phyloP scores from a whole-genome alignment of 1,284 basidiomycete species.

The Microbotryum saponariae region DNA sequence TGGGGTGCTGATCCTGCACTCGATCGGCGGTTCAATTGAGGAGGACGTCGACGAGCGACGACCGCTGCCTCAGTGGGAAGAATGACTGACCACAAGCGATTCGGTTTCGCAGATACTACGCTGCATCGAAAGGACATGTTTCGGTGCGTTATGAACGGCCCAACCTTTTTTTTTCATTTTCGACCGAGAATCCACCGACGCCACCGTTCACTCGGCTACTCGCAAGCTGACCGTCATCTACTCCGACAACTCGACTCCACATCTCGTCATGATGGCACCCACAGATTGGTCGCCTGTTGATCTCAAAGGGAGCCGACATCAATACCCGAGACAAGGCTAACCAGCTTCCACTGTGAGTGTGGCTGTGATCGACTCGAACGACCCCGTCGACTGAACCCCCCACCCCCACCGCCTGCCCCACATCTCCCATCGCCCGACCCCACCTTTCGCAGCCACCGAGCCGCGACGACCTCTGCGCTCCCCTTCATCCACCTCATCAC shows the following conservation, averaged over 20 bases:
- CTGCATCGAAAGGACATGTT: slow-evolving; percentile 82
- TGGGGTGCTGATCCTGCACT: neutral
- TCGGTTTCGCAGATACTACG: slow-evolving; percentile 63
- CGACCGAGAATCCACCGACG: slow-evolving; percentile 22
- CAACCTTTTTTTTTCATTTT: neutral
- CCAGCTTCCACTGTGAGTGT: slow-evolving; percentile 71
- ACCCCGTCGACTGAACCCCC: neutral
- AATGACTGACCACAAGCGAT: neutral
- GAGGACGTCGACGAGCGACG: no score
- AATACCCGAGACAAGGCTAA: slow-evolving; percentile 85
- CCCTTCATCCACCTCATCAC: slow-evolving; percentile 75
- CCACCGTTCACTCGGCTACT: slow-evolving; percentile 34
- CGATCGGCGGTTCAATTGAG: neutral
- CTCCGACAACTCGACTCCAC: neutral
- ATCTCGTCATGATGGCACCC: no score
- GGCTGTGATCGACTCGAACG: neutral
- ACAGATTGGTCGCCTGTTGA: slow-evolving; percentile 77
- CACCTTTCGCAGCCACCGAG: slow-evolving; percentile 62
- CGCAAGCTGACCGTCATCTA: slow-evolving; percentile 15
- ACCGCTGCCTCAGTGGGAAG: neutral
- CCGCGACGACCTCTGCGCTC: slow-evolving; percentile 84
- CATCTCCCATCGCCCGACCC: slow-evolving; percentile 26
- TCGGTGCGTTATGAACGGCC: slow-evolving; percentile 52
- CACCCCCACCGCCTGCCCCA: slow-evolving; percentile 10
- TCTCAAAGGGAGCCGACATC: slow-evolving; percentile 79